Evolutionary conservation across 1,139 yeast species (phyloP).

Genomic region (Diutina pseudorugosa): DNA sequence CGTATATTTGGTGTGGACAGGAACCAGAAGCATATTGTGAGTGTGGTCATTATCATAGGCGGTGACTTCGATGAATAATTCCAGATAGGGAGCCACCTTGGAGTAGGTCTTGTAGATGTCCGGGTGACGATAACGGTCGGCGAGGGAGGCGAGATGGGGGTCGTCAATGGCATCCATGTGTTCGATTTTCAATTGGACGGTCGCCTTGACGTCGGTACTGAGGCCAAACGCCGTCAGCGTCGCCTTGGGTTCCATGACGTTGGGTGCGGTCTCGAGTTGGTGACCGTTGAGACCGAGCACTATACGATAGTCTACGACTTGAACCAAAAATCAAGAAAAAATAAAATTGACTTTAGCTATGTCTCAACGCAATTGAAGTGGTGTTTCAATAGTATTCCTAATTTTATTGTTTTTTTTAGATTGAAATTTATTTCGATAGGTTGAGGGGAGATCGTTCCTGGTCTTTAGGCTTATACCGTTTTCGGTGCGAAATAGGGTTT

Average conservation of each 20-base stretch:
- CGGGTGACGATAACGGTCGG: constrained; percentile 47
- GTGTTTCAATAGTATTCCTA: too few species aligned
- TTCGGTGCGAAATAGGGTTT: too few species aligned
- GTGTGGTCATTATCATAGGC: constrained; percentile 41
- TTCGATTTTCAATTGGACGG: constrained; percentile 21
- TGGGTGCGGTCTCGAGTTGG: not conserved
- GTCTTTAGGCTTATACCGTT: too few species aligned
- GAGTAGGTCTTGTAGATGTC: constrained; percentile 36
- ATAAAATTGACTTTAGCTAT: too few species aligned
- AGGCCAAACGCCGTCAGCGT: constrained; percentile 43
- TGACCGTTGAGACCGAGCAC: not conserved
- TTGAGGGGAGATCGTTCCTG: too few species aligned
- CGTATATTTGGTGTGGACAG: constrained; percentile 55
- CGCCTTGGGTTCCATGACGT: constrained; percentile 1
- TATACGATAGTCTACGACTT: too few species aligned
- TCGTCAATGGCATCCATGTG: not conserved
- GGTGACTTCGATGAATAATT: constrained; percentile 50
- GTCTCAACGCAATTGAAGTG: too few species aligned
- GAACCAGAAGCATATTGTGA: constrained; percentile 46
- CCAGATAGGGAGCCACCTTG: constrained; percentile 39
- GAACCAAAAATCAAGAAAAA: too few species aligned
- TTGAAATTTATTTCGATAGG: too few species aligned
- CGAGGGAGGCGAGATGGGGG: constrained; percentile 13
- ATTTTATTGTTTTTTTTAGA: too few species aligned
- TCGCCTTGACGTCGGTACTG: constrained; percentile 57